Percentiles rank a stretch among this genome's conserved stretches.
Conservation (phyloP, 352 stramenopile species). For the Phytophthora fragariae region DNA sequence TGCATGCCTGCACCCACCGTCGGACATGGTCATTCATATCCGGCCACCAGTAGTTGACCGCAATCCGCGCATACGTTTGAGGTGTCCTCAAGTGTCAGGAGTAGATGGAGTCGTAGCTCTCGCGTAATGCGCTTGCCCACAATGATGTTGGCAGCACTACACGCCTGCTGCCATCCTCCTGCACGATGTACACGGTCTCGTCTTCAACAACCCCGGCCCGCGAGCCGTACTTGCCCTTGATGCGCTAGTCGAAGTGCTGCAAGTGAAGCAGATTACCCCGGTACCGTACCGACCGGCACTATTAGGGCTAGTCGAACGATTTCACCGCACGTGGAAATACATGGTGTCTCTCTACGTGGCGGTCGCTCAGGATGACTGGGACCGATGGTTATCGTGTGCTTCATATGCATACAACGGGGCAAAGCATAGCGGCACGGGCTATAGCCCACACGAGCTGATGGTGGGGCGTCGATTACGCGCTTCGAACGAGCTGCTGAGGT, state of each 20-base stretch:
- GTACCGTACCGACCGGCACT: constrained; percentile 9
- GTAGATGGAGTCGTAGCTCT: too few species aligned
- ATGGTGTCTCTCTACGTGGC: constrained; percentile 1
- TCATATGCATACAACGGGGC: constrained; percentile 17
- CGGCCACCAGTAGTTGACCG: too few species aligned
- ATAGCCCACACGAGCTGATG: constrained; percentile 16
- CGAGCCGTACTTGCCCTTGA: too few species aligned
- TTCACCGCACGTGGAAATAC: constrained; percentile 1
- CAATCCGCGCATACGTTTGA: too few species aligned
- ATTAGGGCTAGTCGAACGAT: constrained; percentile 5
- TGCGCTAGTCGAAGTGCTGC: constrained; percentile 4
- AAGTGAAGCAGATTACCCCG: constrained; percentile 2
- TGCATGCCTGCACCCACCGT: too few species aligned
- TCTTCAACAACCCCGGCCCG: too few species aligned
- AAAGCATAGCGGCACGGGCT: constrained; percentile 2
- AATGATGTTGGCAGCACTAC: too few species aligned
- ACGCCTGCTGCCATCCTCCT: too few species aligned
- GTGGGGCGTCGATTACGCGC: constrained; percentile 5
- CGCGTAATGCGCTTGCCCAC: too few species aligned
- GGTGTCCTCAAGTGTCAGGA: too few species aligned
- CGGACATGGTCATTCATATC: too few species aligned
- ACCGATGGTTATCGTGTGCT: constrained; percentile 4
- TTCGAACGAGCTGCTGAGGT: constrained; percentile 6
- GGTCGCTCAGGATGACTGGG: constrained; percentile 6
- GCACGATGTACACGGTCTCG: too few species aligned